Percentiles rank a stretch among this genome's conserved stretches.
Conservation (phyloP, 331 rosid species). For the Dryas integrifolia region DNA sequence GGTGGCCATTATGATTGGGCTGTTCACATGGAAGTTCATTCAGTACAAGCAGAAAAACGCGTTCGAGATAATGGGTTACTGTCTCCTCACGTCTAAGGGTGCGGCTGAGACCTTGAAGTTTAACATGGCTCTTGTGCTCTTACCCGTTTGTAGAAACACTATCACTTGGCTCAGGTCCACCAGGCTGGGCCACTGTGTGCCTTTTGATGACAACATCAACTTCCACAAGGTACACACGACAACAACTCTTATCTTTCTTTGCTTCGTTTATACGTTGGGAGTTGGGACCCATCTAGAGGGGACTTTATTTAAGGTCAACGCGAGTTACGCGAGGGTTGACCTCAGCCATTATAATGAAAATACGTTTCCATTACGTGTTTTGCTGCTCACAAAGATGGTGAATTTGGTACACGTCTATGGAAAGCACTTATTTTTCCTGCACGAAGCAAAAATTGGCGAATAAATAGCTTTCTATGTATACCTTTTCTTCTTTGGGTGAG, state of each 20-base stretch:
- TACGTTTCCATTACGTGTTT: background rate
- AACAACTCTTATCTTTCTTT: conserved; percentile 13
- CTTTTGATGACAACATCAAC: conserved; percentile 97
- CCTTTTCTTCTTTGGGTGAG: background rate
- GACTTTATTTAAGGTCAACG: conserved; percentile 14
- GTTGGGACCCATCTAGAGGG: background rate
- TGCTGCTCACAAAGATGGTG: too few species aligned
- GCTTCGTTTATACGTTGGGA: conserved; percentile 15
- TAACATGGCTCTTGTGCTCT: conserved; percentile 91
- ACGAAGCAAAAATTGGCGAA: conserved; percentile 18
- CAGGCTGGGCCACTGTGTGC: conserved; percentile 53
- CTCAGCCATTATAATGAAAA: background rate
- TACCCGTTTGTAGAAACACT: conserved; percentile 92
- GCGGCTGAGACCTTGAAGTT: conserved; percentile 88
- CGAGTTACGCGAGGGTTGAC: background rate
- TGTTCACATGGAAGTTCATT: conserved; percentile 80
- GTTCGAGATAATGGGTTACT: conserved; percentile 71
- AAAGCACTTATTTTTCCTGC: too few species aligned
- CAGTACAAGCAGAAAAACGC: conserved; percentile 65
- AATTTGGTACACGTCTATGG: too few species aligned
- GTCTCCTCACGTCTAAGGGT: conserved; percentile 88
- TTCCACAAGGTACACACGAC: conserved; percentile 78
- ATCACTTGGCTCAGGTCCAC: conserved; percentile 95
- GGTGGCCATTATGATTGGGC: conserved; percentile 66
- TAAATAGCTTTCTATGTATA: background rate